Conservation (phyloP, 2,329 filamentous ascomycete genomes). For the Monosporascus sp. region DNA sequence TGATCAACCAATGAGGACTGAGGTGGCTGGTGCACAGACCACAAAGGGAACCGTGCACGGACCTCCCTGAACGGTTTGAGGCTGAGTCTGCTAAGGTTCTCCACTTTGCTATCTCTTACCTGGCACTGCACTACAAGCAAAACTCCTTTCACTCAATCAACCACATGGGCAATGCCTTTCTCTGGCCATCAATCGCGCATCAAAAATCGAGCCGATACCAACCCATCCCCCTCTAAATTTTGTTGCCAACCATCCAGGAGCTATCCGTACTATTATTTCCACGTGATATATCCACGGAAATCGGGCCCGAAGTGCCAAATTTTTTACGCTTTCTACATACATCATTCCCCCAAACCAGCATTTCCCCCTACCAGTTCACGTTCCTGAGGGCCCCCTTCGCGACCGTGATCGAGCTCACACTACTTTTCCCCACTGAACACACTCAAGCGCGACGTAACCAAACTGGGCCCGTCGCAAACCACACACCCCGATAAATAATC, state of each 20-base stretch:
- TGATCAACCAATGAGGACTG: too few species aligned
- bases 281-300: slow-evolving; percentile 49
- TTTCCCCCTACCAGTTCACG: slow-evolving; percentile 4
- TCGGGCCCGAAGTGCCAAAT: slow-evolving; percentile 31
- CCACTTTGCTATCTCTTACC: too few species aligned
- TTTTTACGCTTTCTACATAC: slow-evolving; percentile 18
- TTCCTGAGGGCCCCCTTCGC: background rate
- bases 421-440: background rate
- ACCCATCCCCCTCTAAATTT: slow-evolving; percentile 52
- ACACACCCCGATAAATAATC: background rate
- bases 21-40: too few species aligned
- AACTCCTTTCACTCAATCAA: slow-evolving; percentile 1
- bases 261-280: slow-evolving; percentile 45
- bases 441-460: background rate
- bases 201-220: slow-evolving; percentile 44
- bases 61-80: too few species aligned
- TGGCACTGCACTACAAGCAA: background rate
- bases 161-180: slow-evolving; percentile 17
- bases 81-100: too few species aligned
- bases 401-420: background rate
- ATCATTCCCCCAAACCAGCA: background rate
- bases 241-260: slow-evolving; percentile 55
- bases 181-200: slow-evolving; percentile 51
- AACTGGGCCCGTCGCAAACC: background rate
- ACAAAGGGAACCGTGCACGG: too few species aligned